Evolutionary conservation across 1,139 yeast species (phyloP).

Genomic region (Hansenula lynferdii): DNA sequence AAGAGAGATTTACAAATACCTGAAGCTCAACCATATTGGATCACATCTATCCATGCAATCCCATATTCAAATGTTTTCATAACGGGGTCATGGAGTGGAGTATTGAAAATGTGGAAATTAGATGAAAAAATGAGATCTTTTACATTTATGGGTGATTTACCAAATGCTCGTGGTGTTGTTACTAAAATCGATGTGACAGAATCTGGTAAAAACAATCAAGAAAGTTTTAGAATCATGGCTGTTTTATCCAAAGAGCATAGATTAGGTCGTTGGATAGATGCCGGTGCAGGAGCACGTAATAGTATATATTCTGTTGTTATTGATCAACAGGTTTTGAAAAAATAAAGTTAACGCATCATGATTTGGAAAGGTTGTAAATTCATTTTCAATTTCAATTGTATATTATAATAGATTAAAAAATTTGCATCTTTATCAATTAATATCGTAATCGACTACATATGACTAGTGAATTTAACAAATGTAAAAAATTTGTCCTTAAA

Average conservation of each 20-base stretch:
- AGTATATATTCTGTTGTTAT: constrained; percentile 44
- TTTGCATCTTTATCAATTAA: neutral
- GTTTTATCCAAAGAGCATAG: constrained; percentile 80
- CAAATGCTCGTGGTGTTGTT: constrained; percentile 67
- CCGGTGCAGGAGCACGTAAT: constrained; percentile 41
- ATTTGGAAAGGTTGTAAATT: neutral
- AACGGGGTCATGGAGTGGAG: constrained; percentile 87
- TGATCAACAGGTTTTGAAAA: constrained; percentile 25
- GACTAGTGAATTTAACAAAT: neutral
- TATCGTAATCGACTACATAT: neutral
- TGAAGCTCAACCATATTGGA: constrained; percentile 72
- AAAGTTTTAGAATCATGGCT: constrained; percentile 54
- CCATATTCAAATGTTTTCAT: constrained; percentile 86
- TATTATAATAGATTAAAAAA: neutral
- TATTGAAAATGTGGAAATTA: constrained; percentile 70
- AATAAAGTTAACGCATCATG: neutral
- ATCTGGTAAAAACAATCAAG: constrained; percentile 40
- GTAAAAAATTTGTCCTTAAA: constrained; percentile 1
- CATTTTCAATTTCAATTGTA: no score
- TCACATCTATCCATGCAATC: constrained; percentile 77
- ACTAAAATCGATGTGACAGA: constrained; percentile 67
- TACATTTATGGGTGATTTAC: constrained; percentile 46
- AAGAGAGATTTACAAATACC: constrained; percentile 53
- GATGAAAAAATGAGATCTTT: constrained; percentile 61
- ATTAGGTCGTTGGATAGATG: constrained; percentile 73